Evolutionary conservation across 2,329 filamentous ascomycete genomes (phyloP).

Genomic region (Lecanoromycetidae sp.): DNA sequence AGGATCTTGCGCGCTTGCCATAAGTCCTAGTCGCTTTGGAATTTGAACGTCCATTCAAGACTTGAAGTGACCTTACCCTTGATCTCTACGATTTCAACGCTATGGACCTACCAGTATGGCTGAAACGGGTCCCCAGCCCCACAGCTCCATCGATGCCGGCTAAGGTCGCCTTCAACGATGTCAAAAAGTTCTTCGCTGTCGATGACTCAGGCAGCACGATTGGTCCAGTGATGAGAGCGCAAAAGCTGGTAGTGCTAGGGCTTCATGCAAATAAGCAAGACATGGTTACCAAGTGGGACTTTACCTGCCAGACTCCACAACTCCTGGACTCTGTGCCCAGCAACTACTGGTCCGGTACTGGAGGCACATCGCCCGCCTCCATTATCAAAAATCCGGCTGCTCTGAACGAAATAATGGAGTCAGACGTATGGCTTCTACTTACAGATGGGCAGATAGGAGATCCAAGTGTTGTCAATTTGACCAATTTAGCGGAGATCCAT

Average conservation of each 20-base stretch:
- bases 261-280: conserved; percentile 12
- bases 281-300: conserved; percentile 2
- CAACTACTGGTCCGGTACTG: not conserved
- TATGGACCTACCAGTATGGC: conserved; percentile 3
- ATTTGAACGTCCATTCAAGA: not conserved
- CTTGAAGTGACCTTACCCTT: not conserved
- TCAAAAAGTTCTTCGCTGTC: conserved; percentile 25
- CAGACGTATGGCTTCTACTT: conserved; percentile 25
- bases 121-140: not conserved
- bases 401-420: conserved; percentile 18
- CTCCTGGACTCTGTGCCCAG: not conserved
- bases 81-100: not conserved
- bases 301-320: conserved; percentile 1
- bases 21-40: no score
- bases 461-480: conserved; percentile 20
- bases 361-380: conserved; percentile 8
- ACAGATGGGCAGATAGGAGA: conserved; percentile 25
- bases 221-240: conserved; percentile 17
- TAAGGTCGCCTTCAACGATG: conserved; percentile 1
- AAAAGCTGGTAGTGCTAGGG: conserved; percentile 20
- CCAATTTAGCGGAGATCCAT: conserved; percentile 2
- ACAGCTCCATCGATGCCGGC: not conserved
- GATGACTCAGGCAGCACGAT: conserved; percentile 25
- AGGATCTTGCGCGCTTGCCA: no score
- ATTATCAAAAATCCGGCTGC: conserved; percentile 20